Evolutionary conservation across 73 alveolate genomes (phyloP).

Genomic region (Paramecium octaurelia): DNA sequence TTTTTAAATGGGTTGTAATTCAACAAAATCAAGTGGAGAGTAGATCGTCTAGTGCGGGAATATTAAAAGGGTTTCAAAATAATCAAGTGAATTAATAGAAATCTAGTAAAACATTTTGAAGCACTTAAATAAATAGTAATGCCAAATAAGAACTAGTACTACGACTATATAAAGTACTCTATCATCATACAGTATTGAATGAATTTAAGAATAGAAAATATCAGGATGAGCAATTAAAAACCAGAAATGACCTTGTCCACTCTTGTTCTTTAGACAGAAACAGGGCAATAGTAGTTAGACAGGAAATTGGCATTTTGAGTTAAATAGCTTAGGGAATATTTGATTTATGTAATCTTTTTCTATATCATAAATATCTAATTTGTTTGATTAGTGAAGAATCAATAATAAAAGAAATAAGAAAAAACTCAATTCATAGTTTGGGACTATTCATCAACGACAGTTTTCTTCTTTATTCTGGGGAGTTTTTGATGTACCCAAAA

Average conservation of each 20-base stretch:
- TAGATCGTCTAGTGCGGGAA: not conserved
- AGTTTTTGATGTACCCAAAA: not conserved
- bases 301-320: not conserved
- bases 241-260: not conserved
- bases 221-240: not conserved
- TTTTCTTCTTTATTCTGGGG: slow-evolving; percentile 16
- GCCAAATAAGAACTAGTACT: not conserved
- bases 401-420: not conserved
- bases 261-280: not conserved
- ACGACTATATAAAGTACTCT: not conserved
- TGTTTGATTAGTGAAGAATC: not conserved
- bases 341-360: not conserved
- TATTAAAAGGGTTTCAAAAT: not conserved
- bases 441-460: not conserved
- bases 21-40: not conserved
- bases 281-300: not conserved
- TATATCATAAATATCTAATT: not conserved
- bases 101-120: not conserved
- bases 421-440: not conserved
- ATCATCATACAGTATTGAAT: not conserved
- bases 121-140: not conserved
- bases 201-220: not conserved
- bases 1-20: not conserved
- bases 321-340: not conserved
- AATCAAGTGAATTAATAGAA: not conserved